Evolutionary conservation across 768 basidiomycete genomes (phyloP).

Genomic region (Mycena vitilis): DNA sequence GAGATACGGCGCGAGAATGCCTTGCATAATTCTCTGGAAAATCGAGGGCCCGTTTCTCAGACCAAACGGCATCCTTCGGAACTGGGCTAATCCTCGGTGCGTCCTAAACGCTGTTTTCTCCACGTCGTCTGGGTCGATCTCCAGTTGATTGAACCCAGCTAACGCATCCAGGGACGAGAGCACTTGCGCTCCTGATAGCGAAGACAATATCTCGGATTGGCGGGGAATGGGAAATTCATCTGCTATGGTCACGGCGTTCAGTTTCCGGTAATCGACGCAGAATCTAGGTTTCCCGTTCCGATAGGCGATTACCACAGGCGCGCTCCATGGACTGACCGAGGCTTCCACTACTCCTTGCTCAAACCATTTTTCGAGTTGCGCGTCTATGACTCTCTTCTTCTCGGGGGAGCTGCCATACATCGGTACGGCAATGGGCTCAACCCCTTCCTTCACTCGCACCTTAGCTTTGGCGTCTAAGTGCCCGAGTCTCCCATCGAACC

Average conservation of each 20-base stretch:
- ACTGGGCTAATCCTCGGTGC: background rate
- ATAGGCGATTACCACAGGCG: background rate
- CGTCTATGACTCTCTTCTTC: background rate
- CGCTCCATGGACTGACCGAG: background rate
- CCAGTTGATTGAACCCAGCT: background rate
- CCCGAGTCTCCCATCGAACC: background rate
- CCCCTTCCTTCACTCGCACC: background rate
- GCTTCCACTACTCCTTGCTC: background rate
- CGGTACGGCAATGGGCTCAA: conserved; percentile 13
- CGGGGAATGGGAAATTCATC: background rate
- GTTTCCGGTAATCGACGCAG: background rate
- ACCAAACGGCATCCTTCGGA: background rate
- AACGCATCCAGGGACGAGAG: background rate
- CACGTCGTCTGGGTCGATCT: background rate
- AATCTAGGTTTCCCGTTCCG: background rate
- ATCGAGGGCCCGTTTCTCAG: background rate
- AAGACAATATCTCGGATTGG: background rate
- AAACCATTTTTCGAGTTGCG: background rate
- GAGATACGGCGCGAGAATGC: background rate
- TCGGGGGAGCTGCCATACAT: conserved; percentile 4
- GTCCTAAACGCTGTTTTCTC: background rate
- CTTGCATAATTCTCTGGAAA: background rate
- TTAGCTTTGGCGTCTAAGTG: background rate
- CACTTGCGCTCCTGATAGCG: background rate
- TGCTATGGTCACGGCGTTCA: background rate